Conservation (phyloP, 164 flowering plant genomes). For the Cinnamomum chago region DNA sequence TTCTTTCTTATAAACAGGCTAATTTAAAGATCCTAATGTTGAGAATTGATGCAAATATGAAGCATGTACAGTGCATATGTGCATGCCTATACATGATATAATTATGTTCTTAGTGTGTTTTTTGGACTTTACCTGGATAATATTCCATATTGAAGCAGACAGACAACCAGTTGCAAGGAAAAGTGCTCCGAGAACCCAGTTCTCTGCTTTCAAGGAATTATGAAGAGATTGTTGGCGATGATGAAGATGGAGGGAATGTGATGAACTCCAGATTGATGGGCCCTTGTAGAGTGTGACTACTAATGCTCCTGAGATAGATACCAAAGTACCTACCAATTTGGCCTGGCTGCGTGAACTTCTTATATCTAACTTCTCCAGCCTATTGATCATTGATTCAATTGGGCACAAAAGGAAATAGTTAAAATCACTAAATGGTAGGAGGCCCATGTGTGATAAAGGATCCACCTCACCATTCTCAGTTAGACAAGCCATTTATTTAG, state of each 20-base stretch:
- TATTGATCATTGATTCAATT: conserved; percentile 2
- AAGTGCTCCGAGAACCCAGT: conserved; percentile 5
- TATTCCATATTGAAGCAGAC: conserved; percentile 22
- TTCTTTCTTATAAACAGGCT: not conserved
- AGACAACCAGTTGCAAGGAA: conserved; percentile 10
- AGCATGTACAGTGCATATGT: not conserved
- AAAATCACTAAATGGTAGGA: too few relatives aligned
- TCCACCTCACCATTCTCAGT: too few relatives aligned
- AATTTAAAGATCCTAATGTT: not conserved
- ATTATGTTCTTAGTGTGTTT: not conserved
- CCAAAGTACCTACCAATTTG: conserved; percentile 36
- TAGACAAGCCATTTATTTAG: too few relatives aligned
- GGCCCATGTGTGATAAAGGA: too few relatives aligned
- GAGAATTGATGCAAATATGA: not conserved
- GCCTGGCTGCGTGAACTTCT: conserved; percentile 36
- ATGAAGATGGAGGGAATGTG: not conserved
- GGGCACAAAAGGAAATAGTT: too few relatives aligned
- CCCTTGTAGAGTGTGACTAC: conserved; percentile 39
- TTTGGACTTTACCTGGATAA: conserved; percentile 26
- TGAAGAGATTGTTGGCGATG: not conserved
- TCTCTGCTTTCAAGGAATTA: not conserved
- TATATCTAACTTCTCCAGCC: conserved; percentile 44
- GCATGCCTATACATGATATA: not conserved
- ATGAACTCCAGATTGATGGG: conserved; percentile 18
- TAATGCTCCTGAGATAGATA: conserved; percentile 44